phyloP scores from a whole-genome alignment of 352 stramenopile genomes.

The Phytophthora sp. region DNA sequence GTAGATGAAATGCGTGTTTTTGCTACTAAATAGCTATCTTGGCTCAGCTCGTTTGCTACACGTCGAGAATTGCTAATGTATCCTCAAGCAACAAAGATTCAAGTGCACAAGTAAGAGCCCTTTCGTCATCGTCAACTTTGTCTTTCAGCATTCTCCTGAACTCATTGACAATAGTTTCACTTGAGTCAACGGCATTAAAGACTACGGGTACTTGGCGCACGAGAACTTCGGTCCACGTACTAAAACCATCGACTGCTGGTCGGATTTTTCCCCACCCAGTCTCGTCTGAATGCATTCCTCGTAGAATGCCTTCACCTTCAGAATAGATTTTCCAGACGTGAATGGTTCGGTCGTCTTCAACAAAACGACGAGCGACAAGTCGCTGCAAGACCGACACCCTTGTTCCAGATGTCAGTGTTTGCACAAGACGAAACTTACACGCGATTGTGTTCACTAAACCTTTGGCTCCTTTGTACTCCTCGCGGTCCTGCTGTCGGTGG shows the following conservation, averaged over 20 bases:
- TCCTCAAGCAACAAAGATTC: too few species aligned
- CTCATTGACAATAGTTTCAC: too few species aligned
- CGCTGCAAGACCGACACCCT: constrained; percentile 4
- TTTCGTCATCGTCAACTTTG: too few species aligned
- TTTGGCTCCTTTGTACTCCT: neutral
- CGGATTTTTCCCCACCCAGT: constrained; percentile 4
- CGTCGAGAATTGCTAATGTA: too few species aligned
- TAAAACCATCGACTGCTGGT: neutral
- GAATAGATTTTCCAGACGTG: constrained; percentile 6
- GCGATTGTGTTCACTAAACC: neutral
- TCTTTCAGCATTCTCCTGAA: too few species aligned
- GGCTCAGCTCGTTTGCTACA: too few species aligned
- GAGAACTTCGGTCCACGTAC: too few species aligned
- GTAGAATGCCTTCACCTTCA: constrained; percentile 9
- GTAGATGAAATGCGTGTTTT: too few species aligned
- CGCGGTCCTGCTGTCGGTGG: constrained; percentile 1
- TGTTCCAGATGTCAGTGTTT: neutral
- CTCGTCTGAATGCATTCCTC: constrained; percentile 3
- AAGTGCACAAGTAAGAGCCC: too few species aligned
- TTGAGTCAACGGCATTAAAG: too few species aligned
- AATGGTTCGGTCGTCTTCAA: neutral
- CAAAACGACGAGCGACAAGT: constrained; percentile 1
- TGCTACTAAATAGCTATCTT: too few species aligned
- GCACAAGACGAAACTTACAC: neutral
- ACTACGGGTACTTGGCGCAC: too few species aligned